Evolutionary conservation across 495 filamentous ascomycete species (phyloP), one percentile per base, ranked within the genome.

Genomic region (Penicillium dipodomyicola): DNA sequence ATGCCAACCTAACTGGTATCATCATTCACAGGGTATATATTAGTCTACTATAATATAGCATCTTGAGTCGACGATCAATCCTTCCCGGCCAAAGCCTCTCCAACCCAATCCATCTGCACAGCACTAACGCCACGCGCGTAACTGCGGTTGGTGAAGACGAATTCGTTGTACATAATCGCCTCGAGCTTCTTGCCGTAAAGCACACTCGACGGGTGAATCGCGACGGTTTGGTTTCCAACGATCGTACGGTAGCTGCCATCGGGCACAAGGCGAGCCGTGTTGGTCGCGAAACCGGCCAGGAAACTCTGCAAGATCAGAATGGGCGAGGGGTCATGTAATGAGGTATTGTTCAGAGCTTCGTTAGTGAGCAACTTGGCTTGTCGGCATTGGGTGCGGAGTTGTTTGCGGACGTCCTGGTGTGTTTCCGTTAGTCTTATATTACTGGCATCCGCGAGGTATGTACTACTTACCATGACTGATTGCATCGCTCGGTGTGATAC

Each of bases 121-220:
- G 83, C 84, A 71, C 88, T 95, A 47, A 97, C 93, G 37, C 87
- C 87, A 67, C 91, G 87, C 14, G 89, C 95, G 74, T 95, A 99
- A 63, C 87, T 92, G 67, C 87, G 90, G 49, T 87, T 89, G 8
- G 95, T 99, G 68, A 89, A 97, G 2, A 99, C 92, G 71, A 94
- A 92, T 69, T 99, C 92, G 60, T 92, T 83, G 64, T 93, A 99
- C 85, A 97, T 86, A 62, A 99, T 94, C 0, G 91, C 93, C 77
- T 97, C 93, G 54, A 87, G 82, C 72, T 93, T 96, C 72, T 86
- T 84, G 9, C 93, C 90, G 65, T 90, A 90, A 5, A 99, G 67
- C 3, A 89, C 87, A 65, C 90, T 96, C 0, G 85, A 86, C 0
- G 95, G 95, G 67, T 99, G 95, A 25, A 99, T 89, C 0, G 89